Evolutionary conservation across 179 eudicot species (phyloP), one percentile per base, ranked within the genome.

Genomic region (Silene coronaria): DNA sequence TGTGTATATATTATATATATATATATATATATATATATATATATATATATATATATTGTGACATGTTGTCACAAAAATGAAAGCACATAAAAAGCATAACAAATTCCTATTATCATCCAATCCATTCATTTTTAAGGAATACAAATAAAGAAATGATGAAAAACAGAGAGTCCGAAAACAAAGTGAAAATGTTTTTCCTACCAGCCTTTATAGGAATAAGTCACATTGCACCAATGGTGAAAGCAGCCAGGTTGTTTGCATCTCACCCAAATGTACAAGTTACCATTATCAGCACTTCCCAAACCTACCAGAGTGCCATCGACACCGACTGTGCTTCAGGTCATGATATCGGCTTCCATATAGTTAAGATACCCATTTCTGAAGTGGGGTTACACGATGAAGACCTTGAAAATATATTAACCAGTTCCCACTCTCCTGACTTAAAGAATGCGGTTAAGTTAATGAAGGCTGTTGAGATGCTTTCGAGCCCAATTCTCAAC

Each of bases 251-350:
- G 42, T 65, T 65, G 6, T 65, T 65, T n/a, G 70, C 70, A 32
- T 65, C 70, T 16, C 42, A 65, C 70, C 70, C 70, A 4, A 22
- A 65, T 30, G 70, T 65, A 30, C 70, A 65, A 65, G 46, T 65
- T n/a, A 65, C 46, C 70, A 32, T 65, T 11, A 17, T 65, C 16
- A 65, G 23, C 46, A 65, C 70, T 30, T n/a, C 23, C 22, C 70
- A 17, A 30, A 65, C 34, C 16, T 34, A 10, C 23, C 70, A 65
- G 6, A 30, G 2, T n/a, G 8, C 23, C 4, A 65, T 32, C 70
- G 34, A 65, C 46, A 4, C 2, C 4, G 70, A 65, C 32, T 46
- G 70, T 2, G 13, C 17, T 30, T 7, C 48, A 11, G 70, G 70
- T 65, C 70, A 32, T 65, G 46, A 65, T 32, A 65, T 65, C 19